phyloP scores from a whole-genome alignment of 805 yeast species.

The Ogataea siamensis region DNA sequence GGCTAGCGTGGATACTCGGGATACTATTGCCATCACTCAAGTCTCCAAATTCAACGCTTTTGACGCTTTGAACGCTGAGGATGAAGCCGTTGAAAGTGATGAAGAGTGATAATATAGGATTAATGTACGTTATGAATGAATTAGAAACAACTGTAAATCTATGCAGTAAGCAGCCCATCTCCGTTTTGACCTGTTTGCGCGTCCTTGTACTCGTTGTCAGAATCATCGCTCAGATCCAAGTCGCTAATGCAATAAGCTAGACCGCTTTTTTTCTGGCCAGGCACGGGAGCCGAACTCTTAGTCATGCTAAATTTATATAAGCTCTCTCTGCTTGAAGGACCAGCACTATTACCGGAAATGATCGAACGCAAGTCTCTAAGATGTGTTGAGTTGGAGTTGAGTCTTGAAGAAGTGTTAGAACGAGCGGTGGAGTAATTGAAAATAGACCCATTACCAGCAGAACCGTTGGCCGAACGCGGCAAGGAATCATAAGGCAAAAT shows the following conservation, averaged over 20 bases:
- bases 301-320: constrained; percentile 10
- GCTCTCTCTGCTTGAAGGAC: constrained; percentile 9
- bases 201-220: constrained; percentile 9
- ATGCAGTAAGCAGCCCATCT: constrained; percentile 5
- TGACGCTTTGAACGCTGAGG: constrained; percentile 66
- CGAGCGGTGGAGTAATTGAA: constrained; percentile 17
- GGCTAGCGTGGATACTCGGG: constrained; percentile 64
- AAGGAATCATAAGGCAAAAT: constrained; percentile 11
- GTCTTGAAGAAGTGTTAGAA: constrained; percentile 17
- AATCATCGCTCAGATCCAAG: constrained; percentile 23
- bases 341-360: constrained; percentile 16
- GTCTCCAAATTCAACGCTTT: constrained; percentile 73
- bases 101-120: constrained; percentile 22
- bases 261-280: constrained; percentile 18
- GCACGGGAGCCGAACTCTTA: constrained; percentile 10
- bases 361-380: constrained; percentile 39
- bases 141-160: constrained; percentile 2
- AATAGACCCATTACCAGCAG: constrained; percentile 10
- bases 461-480: constrained; percentile 12
- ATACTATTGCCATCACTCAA: constrained; percentile 65
- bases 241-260: constrained; percentile 24
- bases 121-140: constrained; percentile 14
- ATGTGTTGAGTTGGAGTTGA: constrained; percentile 29
- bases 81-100: constrained; percentile 32
- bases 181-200: constrained; percentile 7